Conservation (phyloP, 805 yeast species). For the Lipomyces sp. region DNA sequence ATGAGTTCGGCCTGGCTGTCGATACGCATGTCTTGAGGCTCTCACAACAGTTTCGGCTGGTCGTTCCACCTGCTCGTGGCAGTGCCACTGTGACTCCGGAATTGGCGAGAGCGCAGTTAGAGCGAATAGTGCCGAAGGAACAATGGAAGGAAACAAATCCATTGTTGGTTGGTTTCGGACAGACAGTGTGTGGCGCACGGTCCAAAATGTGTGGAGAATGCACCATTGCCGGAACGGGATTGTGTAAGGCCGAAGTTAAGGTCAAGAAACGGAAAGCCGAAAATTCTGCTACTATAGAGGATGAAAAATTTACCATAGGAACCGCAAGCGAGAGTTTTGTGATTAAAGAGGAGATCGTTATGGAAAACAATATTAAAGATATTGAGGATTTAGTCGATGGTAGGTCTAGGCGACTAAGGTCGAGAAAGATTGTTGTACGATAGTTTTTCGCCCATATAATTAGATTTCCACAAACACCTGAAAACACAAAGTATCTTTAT, state of each 20-base stretch:
- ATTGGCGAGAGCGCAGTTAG: slow-evolving; percentile 66
- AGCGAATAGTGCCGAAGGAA: slow-evolving; percentile 72
- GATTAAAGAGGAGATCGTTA: neutral
- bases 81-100: slow-evolving; percentile 66
- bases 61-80: slow-evolving; percentile 6
- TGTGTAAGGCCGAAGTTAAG: slow-evolving; percentile 57
- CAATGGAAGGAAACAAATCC: slow-evolving; percentile 88
- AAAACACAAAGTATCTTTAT: neutral
- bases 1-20: slow-evolving; percentile 78
- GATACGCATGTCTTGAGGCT: slow-evolving; percentile 84
- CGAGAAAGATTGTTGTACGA: neutral
- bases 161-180: slow-evolving; percentile 90
- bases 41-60: slow-evolving; percentile 35
- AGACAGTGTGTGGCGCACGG: slow-evolving; percentile 71
- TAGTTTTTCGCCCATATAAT: neutral
- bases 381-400: slow-evolving; percentile 21
- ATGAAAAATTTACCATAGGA: neutral
- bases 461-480: neutral
- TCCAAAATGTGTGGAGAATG: slow-evolving; percentile 73
- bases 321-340: neutral
- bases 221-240: slow-evolving; percentile 53
- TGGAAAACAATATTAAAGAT: slow-evolving; percentile 7
- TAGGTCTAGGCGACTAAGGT: neutral
- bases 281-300: no score
- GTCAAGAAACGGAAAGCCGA: slow-evolving; percentile 7